These are phyloP conservation scores for Tetrapisispora pingtungensis DNA, from an alignment of 805 yeast species.

Conservation along the genomic window DNA sequence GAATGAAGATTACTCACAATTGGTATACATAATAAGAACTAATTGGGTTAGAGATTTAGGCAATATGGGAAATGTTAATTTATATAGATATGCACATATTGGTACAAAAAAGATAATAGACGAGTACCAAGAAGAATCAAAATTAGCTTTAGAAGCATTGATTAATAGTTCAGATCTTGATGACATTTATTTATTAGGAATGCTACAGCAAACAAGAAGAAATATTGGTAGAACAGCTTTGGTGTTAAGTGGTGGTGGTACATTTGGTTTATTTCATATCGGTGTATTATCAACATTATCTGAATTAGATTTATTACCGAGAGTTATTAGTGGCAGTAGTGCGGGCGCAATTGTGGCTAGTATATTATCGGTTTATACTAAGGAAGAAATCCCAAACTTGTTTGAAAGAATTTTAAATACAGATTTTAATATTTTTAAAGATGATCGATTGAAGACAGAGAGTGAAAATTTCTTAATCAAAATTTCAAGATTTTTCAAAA, in stretches of 20 bases:
- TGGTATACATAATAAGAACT: slow-evolving; percentile 71
- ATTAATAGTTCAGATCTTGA: slow-evolving; percentile 36
- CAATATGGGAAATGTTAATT: slow-evolving; percentile 69
- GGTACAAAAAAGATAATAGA: slow-evolving; percentile 84
- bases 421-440: slow-evolving; percentile 48
- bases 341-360: slow-evolving; percentile 95
- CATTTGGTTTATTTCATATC: slow-evolving; percentile 84
- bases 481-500: slow-evolving; percentile 55
- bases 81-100: slow-evolving; percentile 67
- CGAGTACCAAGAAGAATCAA: slow-evolving; percentile 73
- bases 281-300: slow-evolving; percentile 79
- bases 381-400: slow-evolving; percentile 53
- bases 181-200: slow-evolving; percentile 60
- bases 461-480: slow-evolving; percentile 43
- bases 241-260: slow-evolving; percentile 92
- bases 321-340: slow-evolving; percentile 85
- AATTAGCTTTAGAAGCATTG: slow-evolving; percentile 29
- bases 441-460: slow-evolving; percentile 38
- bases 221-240: slow-evolving; percentile 91
- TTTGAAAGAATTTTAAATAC: slow-evolving; percentile 38
- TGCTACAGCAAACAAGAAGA: slow-evolving; percentile 77
- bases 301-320: slow-evolving; percentile 68
- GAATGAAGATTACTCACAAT: slow-evolving; percentile 44
- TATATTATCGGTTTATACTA: slow-evolving; percentile 69
- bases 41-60: slow-evolving; percentile 80